phyloP scores from a whole-genome alignment of 2,329 filamentous ascomycete genomes.

The Colletotrichum karsti region DNA sequence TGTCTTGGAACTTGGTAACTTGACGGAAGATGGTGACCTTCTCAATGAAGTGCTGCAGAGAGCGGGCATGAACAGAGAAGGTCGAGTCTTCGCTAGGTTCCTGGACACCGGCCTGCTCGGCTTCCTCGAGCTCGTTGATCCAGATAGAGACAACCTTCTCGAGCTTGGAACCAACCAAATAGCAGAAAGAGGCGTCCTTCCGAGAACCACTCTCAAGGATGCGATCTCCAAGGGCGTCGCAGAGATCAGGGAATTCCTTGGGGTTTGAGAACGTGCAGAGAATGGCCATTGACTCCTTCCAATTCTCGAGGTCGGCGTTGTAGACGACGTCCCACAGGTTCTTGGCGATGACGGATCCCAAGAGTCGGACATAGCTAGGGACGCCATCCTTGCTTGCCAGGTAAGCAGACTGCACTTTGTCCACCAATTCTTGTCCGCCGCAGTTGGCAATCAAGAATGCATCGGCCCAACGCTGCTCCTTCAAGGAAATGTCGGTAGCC shows the following conservation, averaged over 20 bases:
- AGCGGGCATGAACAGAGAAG: slow-evolving; percentile 90
- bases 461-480: slow-evolving; percentile 91
- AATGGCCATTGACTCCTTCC: slow-evolving; percentile 97
- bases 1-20: slow-evolving; percentile 90
- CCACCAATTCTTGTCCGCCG: slow-evolving; percentile 89
- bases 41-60: slow-evolving; percentile 93
- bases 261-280: slow-evolving; percentile 95
- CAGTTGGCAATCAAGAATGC: slow-evolving; percentile 98
- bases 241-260: slow-evolving; percentile 91
- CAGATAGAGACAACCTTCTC: slow-evolving; percentile 97
- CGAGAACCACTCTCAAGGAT: slow-evolving; percentile 80
- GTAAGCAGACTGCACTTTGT: slow-evolving; percentile 93
- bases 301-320: slow-evolving; percentile 90
- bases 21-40: slow-evolving; percentile 97
- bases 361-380: slow-evolving; percentile 90
- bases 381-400: slow-evolving; percentile 82
- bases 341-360: slow-evolving; percentile 93
- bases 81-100: slow-evolving; percentile 76
- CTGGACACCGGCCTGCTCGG: slow-evolving; percentile 78
- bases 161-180: slow-evolving; percentile 92
- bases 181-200: slow-evolving; percentile 97
- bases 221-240: slow-evolving; percentile 92
- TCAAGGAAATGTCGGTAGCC: slow-evolving; percentile 87
- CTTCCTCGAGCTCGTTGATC: slow-evolving; percentile 88
- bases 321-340: slow-evolving; percentile 98